Percentiles rank a stretch among this genome's conserved stretches.
phyloP scores from a whole-genome alignment of 1,284 basidiomycete genomes.

The Trametes hirsuta region DNA sequence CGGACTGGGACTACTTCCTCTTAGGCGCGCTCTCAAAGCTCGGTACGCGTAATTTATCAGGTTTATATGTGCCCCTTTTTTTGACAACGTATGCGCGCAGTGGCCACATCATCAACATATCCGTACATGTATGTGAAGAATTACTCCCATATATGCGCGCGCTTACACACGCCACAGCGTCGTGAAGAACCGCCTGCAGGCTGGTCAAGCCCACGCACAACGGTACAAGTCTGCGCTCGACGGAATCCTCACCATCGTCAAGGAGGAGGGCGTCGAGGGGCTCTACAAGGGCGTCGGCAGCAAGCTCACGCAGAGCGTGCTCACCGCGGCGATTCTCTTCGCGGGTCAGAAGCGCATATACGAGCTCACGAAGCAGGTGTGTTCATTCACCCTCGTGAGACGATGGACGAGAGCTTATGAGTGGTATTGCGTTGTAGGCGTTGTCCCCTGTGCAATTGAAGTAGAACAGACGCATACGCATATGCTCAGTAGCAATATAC shows the following conservation, averaged over 20 bases:
- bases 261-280: conserved; percentile 78
- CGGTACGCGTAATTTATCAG: conserved; percentile 44
- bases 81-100: conserved; percentile 38
- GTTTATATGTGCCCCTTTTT: background rate
- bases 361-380: conserved; percentile 65
- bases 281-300: conserved; percentile 85
- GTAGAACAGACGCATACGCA: background rate
- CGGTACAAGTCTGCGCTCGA: conserved; percentile 75
- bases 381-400: background rate
- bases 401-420: background rate
- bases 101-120: conserved; percentile 76
- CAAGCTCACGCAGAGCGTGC: conserved; percentile 88
- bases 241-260: conserved; percentile 71
- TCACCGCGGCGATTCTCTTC: conserved; percentile 91
- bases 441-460: conserved; percentile 16
- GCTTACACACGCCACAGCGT: conserved; percentile 50
- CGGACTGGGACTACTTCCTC: conserved; percentile 89
- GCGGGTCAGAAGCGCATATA: conserved; percentile 81
- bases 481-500: background rate
- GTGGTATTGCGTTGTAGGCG: conserved; percentile 2
- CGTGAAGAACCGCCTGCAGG: conserved; percentile 83
- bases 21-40: conserved; percentile 89
- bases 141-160: background rate
- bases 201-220: conserved; percentile 63
- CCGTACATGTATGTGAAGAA: conserved; percentile 68